phyloP scores from a whole-genome alignment of 1,284 basidiomycete species.

The Cryptococcus sp. region DNA sequence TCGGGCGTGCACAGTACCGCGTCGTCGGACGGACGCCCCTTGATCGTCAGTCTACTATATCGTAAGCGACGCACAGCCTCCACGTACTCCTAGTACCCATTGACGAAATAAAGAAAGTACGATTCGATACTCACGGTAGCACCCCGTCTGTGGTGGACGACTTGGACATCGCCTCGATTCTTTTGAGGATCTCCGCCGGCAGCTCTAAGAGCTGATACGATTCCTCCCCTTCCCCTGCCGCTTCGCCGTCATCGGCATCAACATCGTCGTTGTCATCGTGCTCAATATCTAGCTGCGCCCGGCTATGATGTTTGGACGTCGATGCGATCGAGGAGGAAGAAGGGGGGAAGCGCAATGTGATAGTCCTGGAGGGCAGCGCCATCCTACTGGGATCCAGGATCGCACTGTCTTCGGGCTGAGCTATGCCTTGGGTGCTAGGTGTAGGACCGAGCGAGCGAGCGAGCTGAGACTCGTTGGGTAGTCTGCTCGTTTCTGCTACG shows the following conservation, averaged over 20 bases:
- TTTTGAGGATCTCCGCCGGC: constrained; percentile 49
- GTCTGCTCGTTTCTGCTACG: too few relatives aligned
- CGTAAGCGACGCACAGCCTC: neutral
- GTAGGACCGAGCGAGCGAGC: too few relatives aligned
- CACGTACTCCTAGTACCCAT: constrained; percentile 21
- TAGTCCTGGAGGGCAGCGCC: too few relatives aligned
- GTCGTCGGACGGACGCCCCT: constrained; percentile 76
- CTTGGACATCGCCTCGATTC: constrained; percentile 36
- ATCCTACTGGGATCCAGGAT: too few relatives aligned
- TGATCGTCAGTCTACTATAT: constrained; percentile 67
- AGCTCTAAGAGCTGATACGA: constrained; percentile 53
- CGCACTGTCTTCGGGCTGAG: too few relatives aligned
- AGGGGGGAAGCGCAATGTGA: too few relatives aligned
- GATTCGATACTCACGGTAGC: constrained; percentile 39
- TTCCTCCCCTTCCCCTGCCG: constrained; percentile 25
- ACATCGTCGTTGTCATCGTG: neutral
- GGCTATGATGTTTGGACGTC: too few relatives aligned
- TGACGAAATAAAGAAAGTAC: constrained; percentile 52
- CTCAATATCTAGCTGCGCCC: too few relatives aligned
- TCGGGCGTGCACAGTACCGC: constrained; percentile 80
- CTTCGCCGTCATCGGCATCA: neutral
- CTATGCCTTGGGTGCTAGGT: too few relatives aligned
- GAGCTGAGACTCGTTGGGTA: too few relatives aligned
- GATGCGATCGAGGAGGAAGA: too few relatives aligned
- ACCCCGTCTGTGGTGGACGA: constrained; percentile 7